Conservation (phyloP, 2,329 filamentous ascomycete species). For the Penicillium vulpinum region DNA sequence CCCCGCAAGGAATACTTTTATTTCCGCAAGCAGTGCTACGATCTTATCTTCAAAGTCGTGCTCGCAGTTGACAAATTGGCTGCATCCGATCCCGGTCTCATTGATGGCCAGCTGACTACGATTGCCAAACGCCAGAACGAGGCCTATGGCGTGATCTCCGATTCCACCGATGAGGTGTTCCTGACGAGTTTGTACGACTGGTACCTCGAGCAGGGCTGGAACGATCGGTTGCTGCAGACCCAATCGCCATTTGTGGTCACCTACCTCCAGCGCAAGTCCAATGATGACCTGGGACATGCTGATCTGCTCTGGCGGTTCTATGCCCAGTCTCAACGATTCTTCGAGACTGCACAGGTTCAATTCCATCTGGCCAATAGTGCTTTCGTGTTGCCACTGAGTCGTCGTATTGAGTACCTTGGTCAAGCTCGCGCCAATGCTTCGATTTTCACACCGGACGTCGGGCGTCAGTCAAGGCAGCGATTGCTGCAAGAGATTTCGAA, state of each 20-base stretch:
- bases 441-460: constrained; percentile 73
- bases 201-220: constrained; percentile 85
- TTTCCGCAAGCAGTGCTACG: constrained; percentile 75
- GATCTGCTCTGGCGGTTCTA: constrained; percentile 94
- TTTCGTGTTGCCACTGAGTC: constrained; percentile 75
- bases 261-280: constrained; percentile 77
- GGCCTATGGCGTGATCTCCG: constrained; percentile 86
- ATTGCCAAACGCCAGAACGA: constrained; percentile 78
- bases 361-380: constrained; percentile 78
- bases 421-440: constrained; percentile 90
- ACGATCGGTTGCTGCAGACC: constrained; percentile 79
- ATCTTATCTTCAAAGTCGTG: constrained; percentile 81
- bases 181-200: constrained; percentile 96
- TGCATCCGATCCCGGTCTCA: constrained; percentile 65
- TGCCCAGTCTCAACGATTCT: constrained; percentile 78
- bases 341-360: constrained; percentile 85
- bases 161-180: constrained; percentile 88
- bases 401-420: constrained; percentile 84
- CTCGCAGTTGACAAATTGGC: constrained; percentile 72
- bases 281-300: constrained; percentile 71
- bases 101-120: constrained; percentile 76
- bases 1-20: constrained; percentile 67
- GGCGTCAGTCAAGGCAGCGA: constrained; percentile 78
- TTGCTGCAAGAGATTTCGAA: constrained; percentile 82
- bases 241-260: constrained; percentile 82